A percentile compares a stretch with the other conserved stretches of the same genome.
Evolutionary conservation across 129 eudicot genomes (phyloP).

Genomic region (Artemisia annua): DNA sequence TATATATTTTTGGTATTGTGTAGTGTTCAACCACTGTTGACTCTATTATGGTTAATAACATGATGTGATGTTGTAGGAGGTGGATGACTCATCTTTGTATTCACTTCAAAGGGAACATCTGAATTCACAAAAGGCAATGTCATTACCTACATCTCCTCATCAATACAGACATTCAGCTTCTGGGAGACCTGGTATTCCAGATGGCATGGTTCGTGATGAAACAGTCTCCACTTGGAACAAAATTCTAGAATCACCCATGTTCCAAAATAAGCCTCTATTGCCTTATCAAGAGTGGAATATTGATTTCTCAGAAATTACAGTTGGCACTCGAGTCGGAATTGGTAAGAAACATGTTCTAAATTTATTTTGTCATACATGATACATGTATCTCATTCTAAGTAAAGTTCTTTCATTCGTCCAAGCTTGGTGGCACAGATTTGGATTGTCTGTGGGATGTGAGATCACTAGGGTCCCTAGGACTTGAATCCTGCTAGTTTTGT

Average conservation of each 20-base stretch:
- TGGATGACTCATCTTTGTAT: constrained; percentile 52
- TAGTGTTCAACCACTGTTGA: constrained; percentile 1
- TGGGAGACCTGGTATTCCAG: constrained; percentile 46
- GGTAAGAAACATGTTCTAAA: constrained; percentile 48
- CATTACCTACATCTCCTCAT: constrained; percentile 97
- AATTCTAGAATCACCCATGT: constrained; percentile 68
- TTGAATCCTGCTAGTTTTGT: too few species aligned
- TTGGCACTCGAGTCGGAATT: constrained; percentile 97
- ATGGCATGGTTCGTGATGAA: constrained; percentile 46
- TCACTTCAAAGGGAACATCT: constrained; percentile 53
- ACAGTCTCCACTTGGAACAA: constrained; percentile 79
- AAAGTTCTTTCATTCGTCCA: too few species aligned
- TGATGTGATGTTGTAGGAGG: constrained; percentile 45
- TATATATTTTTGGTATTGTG: background rate
- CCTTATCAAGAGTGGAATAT: constrained; percentile 97
- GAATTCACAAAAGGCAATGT: constrained; percentile 77
- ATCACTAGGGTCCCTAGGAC: too few species aligned
- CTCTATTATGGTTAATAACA: constrained; percentile 4
- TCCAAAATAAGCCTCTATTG: constrained; percentile 71
- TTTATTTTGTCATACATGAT: background rate
- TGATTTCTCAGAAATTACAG: constrained; percentile 84
- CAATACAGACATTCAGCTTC: constrained; percentile 56
- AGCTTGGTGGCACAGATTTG: too few species aligned
- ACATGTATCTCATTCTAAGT: background rate
- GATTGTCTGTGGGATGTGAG: too few species aligned